Evolutionary conservation across 1,284 basidiomycete species (phyloP).

Genomic region (Ganoderma lingzhi): DNA sequence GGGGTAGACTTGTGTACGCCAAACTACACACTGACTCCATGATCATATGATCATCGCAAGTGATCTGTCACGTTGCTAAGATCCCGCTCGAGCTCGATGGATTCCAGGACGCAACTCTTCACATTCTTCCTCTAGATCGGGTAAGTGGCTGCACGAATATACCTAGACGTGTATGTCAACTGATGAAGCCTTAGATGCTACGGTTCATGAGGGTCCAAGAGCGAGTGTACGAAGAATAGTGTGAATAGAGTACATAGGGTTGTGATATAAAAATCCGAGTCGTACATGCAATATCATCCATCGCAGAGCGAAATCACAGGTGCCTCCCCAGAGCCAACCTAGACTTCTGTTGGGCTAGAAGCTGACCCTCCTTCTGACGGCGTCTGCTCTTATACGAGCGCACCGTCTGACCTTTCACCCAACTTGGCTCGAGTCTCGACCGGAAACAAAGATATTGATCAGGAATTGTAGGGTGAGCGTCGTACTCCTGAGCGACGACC

Average conservation of each 20-base stretch:
- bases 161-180: no score
- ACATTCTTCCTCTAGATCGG: not conserved
- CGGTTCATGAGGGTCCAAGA: no score
- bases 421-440: not conserved
- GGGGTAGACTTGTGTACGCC: not conserved
- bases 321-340: no score
- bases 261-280: no score
- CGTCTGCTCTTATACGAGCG: not conserved
- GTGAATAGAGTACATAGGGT: no score
- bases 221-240: no score
- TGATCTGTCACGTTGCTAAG: not conserved
- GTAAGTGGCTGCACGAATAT: no score
- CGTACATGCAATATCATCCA: no score
- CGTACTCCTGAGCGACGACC: not conserved
- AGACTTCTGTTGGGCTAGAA: no score
- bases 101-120: not conserved
- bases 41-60: not conserved
- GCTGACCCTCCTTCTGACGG: not conserved
- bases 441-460: not conserved
- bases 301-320: no score
- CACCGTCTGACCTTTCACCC: not conserved
- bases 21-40: not conserved
- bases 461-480: not conserved
- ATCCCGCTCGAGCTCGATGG: not conserved
- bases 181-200: no score